A percentile compares a stretch with the other conserved stretches of the same genome.
phyloP scores from a whole-genome alignment of 2,329 filamentous ascomycete species.

The Diatrype stigma region DNA sequence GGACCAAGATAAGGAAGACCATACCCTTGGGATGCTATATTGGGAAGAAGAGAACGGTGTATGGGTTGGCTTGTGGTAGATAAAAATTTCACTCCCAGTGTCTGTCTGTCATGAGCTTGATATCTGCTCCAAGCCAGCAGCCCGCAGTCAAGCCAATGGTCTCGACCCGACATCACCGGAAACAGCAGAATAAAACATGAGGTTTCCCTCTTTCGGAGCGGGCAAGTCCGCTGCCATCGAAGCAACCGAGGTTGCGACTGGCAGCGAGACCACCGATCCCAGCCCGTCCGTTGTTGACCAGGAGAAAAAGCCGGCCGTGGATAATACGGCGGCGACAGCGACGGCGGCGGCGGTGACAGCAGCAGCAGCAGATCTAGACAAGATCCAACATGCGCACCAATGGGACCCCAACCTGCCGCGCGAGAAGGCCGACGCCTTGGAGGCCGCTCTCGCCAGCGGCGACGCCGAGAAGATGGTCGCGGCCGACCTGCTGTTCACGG shows the following conservation, averaged over 20 bases:
- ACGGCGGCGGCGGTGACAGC: constrained; percentile 18
- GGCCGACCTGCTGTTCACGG: constrained; percentile 27
- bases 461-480: constrained; percentile 27
- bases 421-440: constrained; percentile 28
- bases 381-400: constrained; percentile 29
- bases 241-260: background rate
- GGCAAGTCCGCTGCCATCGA: background rate
- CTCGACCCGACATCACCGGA: background rate
- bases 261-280: background rate
- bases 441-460: constrained; percentile 26
- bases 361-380: constrained; percentile 23
- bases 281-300: background rate
- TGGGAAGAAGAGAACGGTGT: too few species aligned
- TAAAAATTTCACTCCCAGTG: too few species aligned
- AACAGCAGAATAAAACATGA: background rate
- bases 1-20: background rate
- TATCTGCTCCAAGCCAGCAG: too few species aligned
- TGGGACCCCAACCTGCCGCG: constrained; percentile 31
- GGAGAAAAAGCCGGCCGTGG: constrained; percentile 2
- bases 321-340: constrained; percentile 18
- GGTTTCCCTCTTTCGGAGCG: background rate
- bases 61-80: too few species aligned
- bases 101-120: too few species aligned
- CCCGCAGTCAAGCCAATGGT: too few species aligned
- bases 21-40: background rate